Evolutionary conservation across 345 rosid genomes (phyloP).

Genomic region (Streptanthus diversifolius): DNA sequence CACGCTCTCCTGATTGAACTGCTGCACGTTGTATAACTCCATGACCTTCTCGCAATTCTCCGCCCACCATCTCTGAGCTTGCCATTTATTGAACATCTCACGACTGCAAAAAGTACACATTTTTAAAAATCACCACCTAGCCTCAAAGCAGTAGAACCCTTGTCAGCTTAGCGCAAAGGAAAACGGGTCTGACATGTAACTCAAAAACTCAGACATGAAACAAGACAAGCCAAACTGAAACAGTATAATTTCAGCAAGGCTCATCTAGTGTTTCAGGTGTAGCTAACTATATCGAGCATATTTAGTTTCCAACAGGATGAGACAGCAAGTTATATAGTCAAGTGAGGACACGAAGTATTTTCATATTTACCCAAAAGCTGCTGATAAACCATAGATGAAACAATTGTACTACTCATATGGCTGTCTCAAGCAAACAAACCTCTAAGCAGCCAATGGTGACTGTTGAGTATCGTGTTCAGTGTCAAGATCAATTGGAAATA

Average conservation of each 20-base stretch:
- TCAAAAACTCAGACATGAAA: background rate
- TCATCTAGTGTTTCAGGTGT: background rate
- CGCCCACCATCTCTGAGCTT: slow-evolving; percentile 97
- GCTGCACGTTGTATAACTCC: slow-evolving; percentile 88
- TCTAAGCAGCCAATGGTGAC: background rate
- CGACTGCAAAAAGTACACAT: slow-evolving; percentile 49
- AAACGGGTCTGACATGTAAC: background rate
- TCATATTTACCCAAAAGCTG: background rate
- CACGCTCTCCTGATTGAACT: slow-evolving; percentile 58
- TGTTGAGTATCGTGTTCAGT: background rate
- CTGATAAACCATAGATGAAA: background rate
- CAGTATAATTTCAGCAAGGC: background rate
- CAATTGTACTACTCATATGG: background rate
- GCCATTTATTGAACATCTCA: slow-evolving; percentile 87
- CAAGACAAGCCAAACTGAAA: background rate
- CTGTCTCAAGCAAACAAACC: background rate
- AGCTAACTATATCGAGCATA: background rate
- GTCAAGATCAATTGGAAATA: background rate
- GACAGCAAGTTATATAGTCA: background rate
- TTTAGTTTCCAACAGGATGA: background rate
- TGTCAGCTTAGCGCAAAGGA: background rate
- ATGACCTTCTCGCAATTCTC: slow-evolving; percentile 83
- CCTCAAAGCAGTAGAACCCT: background rate
- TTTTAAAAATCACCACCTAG: background rate
- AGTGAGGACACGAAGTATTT: background rate